These are phyloP conservation scores for Cladosporium phlei DNA, from an alignment of 2,329 filamentous ascomycete species.

Conservation along the genomic window DNA sequence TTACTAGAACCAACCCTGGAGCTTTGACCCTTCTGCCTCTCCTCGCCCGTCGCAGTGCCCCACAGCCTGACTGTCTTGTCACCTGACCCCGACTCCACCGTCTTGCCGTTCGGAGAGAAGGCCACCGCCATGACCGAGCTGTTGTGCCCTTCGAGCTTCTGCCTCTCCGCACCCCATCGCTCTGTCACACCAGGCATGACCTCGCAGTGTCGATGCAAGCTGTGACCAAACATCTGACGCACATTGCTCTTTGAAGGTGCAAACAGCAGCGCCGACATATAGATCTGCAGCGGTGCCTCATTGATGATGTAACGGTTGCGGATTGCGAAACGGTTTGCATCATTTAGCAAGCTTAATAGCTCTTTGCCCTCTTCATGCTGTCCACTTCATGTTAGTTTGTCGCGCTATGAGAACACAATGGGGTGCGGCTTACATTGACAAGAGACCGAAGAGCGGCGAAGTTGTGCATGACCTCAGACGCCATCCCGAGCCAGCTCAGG, in stretches of 20 bases:
- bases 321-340: background rate
- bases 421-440: background rate
- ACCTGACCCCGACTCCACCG: background rate
- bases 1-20: too few relatives aligned
- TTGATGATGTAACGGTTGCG: background rate
- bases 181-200: background rate
- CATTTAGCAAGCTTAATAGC: background rate
- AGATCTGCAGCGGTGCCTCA: constrained; percentile 1
- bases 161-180: constrained; percentile 6
- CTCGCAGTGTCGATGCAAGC: background rate
- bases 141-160: constrained; percentile 13
- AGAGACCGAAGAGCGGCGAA: background rate
- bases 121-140: constrained; percentile 18
- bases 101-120: constrained; percentile 11
- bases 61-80: constrained; percentile 10
- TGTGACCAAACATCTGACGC: background rate
- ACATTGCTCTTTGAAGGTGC: background rate
- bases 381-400: background rate
- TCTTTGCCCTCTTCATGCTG: background rate
- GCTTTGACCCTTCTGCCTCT: background rate
- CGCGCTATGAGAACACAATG: constrained; percentile 4
- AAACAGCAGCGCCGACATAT: background rate
- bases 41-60: background rate
- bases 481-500: background rate
- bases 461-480: background rate